These are phyloP conservation scores for Sarocladium brachiariae DNA, from an alignment of 2,329 filamentous ascomycete species.

Conservation along the genomic window DNA sequence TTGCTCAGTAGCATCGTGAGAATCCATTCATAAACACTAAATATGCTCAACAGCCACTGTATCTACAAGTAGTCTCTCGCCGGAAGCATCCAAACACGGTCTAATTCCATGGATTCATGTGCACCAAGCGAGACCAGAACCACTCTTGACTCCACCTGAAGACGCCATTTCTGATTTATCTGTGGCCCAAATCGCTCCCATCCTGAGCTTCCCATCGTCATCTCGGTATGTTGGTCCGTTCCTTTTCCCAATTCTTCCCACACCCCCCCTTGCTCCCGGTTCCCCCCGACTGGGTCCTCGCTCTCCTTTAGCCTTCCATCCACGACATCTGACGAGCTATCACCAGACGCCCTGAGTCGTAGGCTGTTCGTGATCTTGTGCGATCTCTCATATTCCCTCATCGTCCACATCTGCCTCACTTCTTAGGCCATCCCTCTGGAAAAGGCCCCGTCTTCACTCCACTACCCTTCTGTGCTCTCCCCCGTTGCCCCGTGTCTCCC, in stretches of 20 bases:
- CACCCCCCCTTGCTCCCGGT: slow-evolving; percentile 6
- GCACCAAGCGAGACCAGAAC: background rate
- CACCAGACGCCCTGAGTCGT: no score
- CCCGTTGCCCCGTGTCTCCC: slow-evolving; percentile 28
- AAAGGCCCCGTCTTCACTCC: background rate
- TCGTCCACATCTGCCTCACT: slow-evolving; percentile 5
- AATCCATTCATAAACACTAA: no score
- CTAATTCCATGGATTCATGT: slow-evolving; percentile 12
- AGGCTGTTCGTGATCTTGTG: background rate
- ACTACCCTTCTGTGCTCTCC: slow-evolving; percentile 16
- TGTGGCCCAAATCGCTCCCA: background rate
- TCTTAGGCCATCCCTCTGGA: background rate
- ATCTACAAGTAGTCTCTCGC: background rate
- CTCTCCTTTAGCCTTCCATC: background rate
- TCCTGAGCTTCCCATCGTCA: background rate
- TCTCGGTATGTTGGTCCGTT: slow-evolving; percentile 8
- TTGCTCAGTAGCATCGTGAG: no score
- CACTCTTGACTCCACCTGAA: background rate
- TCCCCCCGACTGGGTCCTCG: slow-evolving; percentile 5
- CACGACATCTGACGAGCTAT: no score
- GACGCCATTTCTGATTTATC: background rate
- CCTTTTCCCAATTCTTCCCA: background rate
- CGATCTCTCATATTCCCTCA: slow-evolving; percentile 16
- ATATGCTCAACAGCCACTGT: background rate
- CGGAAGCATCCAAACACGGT: background rate